These are phyloP conservation scores for Uronychia setigera DNA, from an alignment of 73 alveolate species.

Conservation along the genomic window DNA sequence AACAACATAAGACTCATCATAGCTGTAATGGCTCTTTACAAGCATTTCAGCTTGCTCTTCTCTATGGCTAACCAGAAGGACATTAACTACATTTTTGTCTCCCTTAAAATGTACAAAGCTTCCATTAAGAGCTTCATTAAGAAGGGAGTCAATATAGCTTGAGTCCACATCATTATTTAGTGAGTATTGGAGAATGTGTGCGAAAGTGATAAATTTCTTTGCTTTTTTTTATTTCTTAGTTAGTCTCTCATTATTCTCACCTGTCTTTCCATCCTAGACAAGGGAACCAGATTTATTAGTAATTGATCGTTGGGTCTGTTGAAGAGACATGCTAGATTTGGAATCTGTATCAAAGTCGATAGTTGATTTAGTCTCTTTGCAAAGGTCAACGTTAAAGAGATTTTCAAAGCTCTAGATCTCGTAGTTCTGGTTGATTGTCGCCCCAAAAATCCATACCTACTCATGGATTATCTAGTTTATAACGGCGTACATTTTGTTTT, in stretches of 20 bases:
- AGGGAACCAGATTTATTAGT: too few species aligned
- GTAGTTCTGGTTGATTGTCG: neutral
- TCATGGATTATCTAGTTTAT: neutral
- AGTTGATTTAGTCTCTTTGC: neutral
- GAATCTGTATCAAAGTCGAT: neutral
- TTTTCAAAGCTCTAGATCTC: neutral
- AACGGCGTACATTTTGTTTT: neutral
- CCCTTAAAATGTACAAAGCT: too few species aligned
- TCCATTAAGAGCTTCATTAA: neutral
- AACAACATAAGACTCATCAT: neutral
- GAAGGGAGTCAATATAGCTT: neutral
- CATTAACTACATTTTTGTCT: neutral
- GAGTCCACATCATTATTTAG: neutral
- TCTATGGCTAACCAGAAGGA: neutral
- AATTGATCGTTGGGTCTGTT: too few species aligned
- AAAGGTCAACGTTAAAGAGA: neutral
- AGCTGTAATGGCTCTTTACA: neutral
- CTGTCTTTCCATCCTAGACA: too few species aligned
- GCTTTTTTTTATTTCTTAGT: neutral
- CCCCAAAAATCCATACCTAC: neutral
- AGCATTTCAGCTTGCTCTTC: neutral
- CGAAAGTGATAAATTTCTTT: neutral
- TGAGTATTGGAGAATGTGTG: neutral
- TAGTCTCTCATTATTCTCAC: too few species aligned
- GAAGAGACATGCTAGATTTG: neutral